Conservation (phyloP, 192 early-diverging fungal genomes). For the Coemansia sp. region DNA sequence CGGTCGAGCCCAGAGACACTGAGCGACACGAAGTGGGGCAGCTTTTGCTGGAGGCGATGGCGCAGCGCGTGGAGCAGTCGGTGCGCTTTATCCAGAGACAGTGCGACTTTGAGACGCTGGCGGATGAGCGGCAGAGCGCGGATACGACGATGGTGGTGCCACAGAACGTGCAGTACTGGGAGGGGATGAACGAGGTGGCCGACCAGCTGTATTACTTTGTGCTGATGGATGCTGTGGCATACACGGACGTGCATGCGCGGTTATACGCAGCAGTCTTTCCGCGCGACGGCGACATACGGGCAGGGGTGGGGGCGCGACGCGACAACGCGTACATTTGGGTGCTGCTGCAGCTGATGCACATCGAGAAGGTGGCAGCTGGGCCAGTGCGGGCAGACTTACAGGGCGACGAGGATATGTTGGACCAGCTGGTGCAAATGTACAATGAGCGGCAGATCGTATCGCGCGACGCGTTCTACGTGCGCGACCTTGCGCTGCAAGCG, state of each 20-base stretch:
- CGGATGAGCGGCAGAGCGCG: constrained; percentile 33
- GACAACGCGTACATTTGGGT: constrained; percentile 78
- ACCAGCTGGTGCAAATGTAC: constrained; percentile 67
- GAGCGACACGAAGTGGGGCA: constrained; percentile 37
- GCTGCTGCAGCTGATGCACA: constrained; percentile 67
- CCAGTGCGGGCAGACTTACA: constrained; percentile 65
- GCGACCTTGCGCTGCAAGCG: constrained; percentile 73
- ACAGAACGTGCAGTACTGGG: constrained; percentile 67
- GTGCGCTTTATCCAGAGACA: constrained; percentile 47
- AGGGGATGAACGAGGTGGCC: constrained; percentile 70
- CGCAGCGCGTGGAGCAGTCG: constrained; percentile 37
- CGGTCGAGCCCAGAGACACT: constrained; percentile 18
- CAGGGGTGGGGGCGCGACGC: constrained; percentile 50
- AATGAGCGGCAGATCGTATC: constrained; percentile 74
- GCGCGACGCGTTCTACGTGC: constrained; percentile 69
- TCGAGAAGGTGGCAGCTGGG: constrained; percentile 62
- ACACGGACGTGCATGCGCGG: constrained; percentile 57
- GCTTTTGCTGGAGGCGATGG: constrained; percentile 47
- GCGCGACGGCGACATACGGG: constrained; percentile 52
- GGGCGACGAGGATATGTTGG: constrained; percentile 69
- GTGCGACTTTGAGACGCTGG: constrained; percentile 54
- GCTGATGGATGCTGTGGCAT: constrained; percentile 56
- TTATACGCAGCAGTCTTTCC: constrained; percentile 59
- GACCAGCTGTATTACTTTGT: constrained; percentile 78
- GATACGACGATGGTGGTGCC: constrained; percentile 65